Evolutionary conservation across 768 basidiomycete genomes (phyloP).

Genomic region (Russula brevipes): DNA sequence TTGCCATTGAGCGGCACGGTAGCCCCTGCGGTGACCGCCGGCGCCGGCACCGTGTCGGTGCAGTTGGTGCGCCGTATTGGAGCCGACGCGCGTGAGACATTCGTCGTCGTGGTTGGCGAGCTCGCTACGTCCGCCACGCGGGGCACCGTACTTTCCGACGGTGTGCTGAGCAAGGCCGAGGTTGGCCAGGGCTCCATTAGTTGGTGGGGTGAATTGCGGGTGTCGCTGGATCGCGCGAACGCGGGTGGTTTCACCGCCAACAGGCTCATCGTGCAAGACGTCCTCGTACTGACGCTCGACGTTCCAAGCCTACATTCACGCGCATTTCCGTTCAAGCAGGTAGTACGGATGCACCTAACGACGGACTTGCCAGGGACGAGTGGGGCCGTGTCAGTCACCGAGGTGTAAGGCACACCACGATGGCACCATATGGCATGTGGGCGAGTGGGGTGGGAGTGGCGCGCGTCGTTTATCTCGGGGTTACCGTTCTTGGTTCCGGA

Average conservation of each 20-base stretch:
- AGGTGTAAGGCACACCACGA: background rate
- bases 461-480: too few species aligned
- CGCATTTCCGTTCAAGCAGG: constrained; percentile 20
- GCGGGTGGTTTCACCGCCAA: constrained; percentile 14
- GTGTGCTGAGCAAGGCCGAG: background rate
- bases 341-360: constrained; percentile 16
- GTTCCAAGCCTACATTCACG: constrained; percentile 5
- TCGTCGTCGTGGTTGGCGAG: constrained; percentile 13
- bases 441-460: background rate
- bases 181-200: constrained; percentile 7
- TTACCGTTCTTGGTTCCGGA: too few species aligned
- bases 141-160: constrained; percentile 2
- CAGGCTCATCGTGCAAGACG: constrained; percentile 17
- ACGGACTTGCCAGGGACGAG: constrained; percentile 6
- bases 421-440: background rate
- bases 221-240: constrained; percentile 2
- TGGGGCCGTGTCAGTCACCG: constrained; percentile 2
- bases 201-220: constrained; percentile 19
- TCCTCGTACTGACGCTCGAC: constrained; percentile 14
- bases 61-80: constrained; percentile 12
- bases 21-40: background rate
- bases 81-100: constrained; percentile 13
- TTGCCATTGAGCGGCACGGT: background rate
- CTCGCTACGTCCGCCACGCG: background rate
- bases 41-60: constrained; percentile 4